Conservation (phyloP, 192 early-diverging fungal genomes). For the Pilobolus umbonatus region DNA sequence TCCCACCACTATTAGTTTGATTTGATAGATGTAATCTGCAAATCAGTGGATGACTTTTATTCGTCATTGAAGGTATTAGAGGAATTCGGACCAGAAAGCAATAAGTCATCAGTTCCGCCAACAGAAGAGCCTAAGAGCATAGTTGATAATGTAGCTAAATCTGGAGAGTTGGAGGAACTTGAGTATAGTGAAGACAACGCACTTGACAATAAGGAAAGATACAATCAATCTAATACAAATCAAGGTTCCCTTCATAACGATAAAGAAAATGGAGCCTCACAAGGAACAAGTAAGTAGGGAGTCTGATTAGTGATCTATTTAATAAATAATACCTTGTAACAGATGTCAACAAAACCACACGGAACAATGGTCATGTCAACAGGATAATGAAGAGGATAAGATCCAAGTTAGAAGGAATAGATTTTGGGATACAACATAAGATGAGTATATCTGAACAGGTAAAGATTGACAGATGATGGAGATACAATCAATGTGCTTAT, state of each 20-base stretch:
- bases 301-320: too few relatives aligned
- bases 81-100: slow-evolving; percentile 12
- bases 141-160: too few relatives aligned
- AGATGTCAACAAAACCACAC: slow-evolving; percentile 3
- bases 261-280: too few relatives aligned
- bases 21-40: neutral
- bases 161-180: slow-evolving; percentile 1
- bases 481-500: neutral
- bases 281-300: too few relatives aligned
- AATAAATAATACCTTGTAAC: neutral
- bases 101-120: neutral
- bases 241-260: too few relatives aligned
- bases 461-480: neutral
- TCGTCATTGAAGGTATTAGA: slow-evolving; percentile 5
- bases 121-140: neutral
- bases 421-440: slow-evolving; percentile 43
- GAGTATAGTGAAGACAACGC: neutral
- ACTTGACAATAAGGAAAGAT: neutral
- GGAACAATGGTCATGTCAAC: slow-evolving; percentile 57
- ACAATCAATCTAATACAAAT: neutral
- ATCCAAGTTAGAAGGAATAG: slow-evolving; percentile 63
- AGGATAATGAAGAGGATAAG: slow-evolving; percentile 57
- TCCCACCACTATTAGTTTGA: neutral
- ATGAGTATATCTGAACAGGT: slow-evolving; percentile 65
- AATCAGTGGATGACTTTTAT: neutral